These are phyloP conservation scores for Candida stauntonica DNA, from an alignment of 805 yeast species.

Conservation along the genomic window DNA sequence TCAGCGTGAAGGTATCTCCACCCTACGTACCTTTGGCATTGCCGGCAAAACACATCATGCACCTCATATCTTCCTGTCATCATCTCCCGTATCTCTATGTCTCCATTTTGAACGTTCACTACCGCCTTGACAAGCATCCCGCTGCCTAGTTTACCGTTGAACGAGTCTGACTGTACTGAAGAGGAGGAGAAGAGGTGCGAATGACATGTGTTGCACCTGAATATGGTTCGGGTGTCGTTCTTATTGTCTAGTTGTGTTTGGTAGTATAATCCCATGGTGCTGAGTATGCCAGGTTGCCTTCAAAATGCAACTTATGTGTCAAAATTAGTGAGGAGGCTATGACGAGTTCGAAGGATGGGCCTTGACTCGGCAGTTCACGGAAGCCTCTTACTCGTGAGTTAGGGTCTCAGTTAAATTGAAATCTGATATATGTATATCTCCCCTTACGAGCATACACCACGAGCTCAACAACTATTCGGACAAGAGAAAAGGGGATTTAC, in stretches of 20 bases:
- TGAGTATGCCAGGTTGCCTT: no score
- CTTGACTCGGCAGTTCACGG: no score
- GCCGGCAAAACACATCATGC: constrained; percentile 51
- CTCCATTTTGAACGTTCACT: constrained; percentile 37
- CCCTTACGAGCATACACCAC: no score
- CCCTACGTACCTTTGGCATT: constrained; percentile 51
- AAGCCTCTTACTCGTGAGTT: no score
- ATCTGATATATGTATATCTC: no score
- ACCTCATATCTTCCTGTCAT: constrained; percentile 56
- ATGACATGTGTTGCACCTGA: constrained; percentile 18
- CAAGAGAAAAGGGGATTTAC: no score
- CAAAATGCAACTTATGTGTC: not conserved
- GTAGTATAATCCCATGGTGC: constrained; percentile 20
- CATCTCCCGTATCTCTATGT: constrained; percentile 43
- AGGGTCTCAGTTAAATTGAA: no score
- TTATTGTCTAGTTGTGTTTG: constrained; percentile 16
- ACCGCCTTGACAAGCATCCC: constrained; percentile 51
- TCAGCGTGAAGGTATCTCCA: constrained; percentile 59
- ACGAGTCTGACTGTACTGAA: constrained; percentile 30
- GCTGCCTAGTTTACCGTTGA: constrained; percentile 53
- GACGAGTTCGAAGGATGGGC: no score
- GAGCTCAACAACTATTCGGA: no score
- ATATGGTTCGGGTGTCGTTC: constrained; percentile 14
- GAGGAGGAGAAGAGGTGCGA: constrained; percentile 20
- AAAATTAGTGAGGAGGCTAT: not conserved